Base-by-base conservation (phyloP, 192 early-diverging fungal genomes). In the Pilobolus umbonatus region DNA sequence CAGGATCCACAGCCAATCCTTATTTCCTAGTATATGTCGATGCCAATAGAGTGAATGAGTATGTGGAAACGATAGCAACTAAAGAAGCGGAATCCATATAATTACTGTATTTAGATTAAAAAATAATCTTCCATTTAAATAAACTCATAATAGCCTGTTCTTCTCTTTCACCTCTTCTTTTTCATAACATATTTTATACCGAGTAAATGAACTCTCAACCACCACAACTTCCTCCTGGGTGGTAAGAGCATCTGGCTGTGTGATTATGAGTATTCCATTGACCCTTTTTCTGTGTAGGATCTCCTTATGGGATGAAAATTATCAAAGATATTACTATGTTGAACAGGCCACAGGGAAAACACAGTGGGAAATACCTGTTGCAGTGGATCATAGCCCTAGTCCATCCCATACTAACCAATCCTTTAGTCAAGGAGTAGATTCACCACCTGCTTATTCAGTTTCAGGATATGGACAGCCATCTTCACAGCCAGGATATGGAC, bases 21-120 rank as follows among this genome's bases (percentile, higher is more conserved):
- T 88, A 88, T 52, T 85, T 82, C 57, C 70, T 88, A 44, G 84
- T 91, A 2, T 91, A 86, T 72, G 83, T 85, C 25, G 57, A 51
- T 32, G 36, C 26, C 10, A 34, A 61, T 14, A 31, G 34, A 29
- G 34, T 46, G 0, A 24, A 61, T 42, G 25, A 21, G 2, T 39
- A 48, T 7, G 60, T 61, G 17, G 60, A 61, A 19, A 61, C 60
- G 9, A 34, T 61, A 31, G 60, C 35, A 1, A 59, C 47, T 30
- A 59, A 48, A 59, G n/a, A 46, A 6, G 17, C 21, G 26, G 55
- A 10, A 3, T n/a, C 4, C 21, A 19, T 45, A n/a, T 5, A 6
- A 45, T 45, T 19, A 45, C 1, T 19, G 22, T 15, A 24, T 19
- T 48, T 0, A 25, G 0, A 48, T 22, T 9, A 24, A 25, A 19